Evolutionary conservation across 164 flowering plant genomes (phyloP).

Genomic region (Aristolochia fimbriata): DNA sequence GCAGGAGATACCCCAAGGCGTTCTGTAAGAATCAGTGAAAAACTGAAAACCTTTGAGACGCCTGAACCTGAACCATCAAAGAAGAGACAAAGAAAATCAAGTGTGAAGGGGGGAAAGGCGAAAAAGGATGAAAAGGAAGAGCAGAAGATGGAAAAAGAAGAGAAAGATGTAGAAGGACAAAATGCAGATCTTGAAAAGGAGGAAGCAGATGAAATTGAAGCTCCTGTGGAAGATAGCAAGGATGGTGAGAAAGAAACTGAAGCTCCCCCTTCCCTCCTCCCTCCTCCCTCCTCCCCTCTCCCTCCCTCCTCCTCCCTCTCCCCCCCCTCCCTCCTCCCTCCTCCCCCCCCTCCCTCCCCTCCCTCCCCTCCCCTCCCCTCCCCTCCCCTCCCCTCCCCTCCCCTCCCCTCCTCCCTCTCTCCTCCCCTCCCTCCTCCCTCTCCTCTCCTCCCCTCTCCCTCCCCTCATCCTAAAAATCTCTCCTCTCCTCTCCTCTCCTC

Average conservation of each 20-base stretch:
- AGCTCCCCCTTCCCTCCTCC: too few relatives aligned
- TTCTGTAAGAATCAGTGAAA: conserved; percentile 39
- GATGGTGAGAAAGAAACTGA: not conserved
- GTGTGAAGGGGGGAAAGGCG: conserved; percentile 16
- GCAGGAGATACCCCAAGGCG: conserved; percentile 56
- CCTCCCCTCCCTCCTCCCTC: too few relatives aligned
- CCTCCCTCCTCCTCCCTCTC: too few relatives aligned
- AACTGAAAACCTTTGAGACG: conserved; percentile 30
- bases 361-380: too few relatives aligned
- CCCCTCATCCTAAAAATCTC: too few relatives aligned
- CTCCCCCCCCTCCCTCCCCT: too few relatives aligned
- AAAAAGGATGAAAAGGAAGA: conserved; percentile 10
- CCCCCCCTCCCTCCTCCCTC: too few relatives aligned
- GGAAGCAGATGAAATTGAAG: conserved; percentile 3
- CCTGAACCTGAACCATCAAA: conserved; percentile 28
- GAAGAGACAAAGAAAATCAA: conserved; percentile 29
- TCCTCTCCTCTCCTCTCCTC: too few relatives aligned
- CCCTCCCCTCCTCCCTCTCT: too few relatives aligned
- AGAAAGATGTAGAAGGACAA: conserved; percentile 10
- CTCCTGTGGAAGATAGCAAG: not conserved
- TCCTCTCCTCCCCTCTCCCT: too few relatives aligned
- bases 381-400: too few relatives aligned
- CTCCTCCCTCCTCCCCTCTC: too few relatives aligned
- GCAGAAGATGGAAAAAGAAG: conserved; percentile 13
- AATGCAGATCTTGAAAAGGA: not conserved